Conservation (phyloP, 1,139 yeast species). For the Sugiyamaella paludigena region DNA sequence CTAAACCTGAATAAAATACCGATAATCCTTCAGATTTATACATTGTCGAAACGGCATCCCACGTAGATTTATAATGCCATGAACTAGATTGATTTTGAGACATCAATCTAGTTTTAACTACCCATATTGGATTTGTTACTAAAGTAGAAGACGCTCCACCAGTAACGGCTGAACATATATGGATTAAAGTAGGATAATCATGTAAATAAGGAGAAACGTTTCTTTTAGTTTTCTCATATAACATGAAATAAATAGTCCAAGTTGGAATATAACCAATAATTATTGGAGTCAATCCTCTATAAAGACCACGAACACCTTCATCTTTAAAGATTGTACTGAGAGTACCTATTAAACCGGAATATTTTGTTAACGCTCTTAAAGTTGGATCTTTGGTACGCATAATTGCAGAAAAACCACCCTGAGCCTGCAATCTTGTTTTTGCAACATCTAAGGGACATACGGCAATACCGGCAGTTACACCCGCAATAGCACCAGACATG, state of each 20-base stretch:
- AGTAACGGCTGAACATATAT: slow-evolving; percentile 77
- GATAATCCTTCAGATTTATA: slow-evolving; percentile 71
- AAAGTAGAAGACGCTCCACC: slow-evolving; percentile 88
- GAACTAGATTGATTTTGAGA: slow-evolving; percentile 48
- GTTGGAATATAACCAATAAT: slow-evolving; percentile 94
- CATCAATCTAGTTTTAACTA: slow-evolving; percentile 91
- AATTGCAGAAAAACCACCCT: slow-evolving; percentile 54
- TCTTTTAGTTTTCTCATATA: slow-evolving; percentile 74
- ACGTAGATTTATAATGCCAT: slow-evolving; percentile 65
- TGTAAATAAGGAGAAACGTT: slow-evolving; percentile 17
- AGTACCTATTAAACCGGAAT: slow-evolving; percentile 60
- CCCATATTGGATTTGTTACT: slow-evolving; percentile 97
- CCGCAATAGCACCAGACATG: slow-evolving; percentile 84
- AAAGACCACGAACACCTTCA: slow-evolving; percentile 81
- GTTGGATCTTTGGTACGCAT: slow-evolving; percentile 16
- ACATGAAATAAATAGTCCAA: slow-evolving; percentile 93
- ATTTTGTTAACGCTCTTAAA: slow-evolving; percentile 34
- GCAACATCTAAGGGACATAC: slow-evolving; percentile 96
- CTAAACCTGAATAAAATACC: slow-evolving; percentile 87
- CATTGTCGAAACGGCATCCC: slow-evolving; percentile 82
- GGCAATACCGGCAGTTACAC: slow-evolving; percentile 80
- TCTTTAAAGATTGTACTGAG: slow-evolving; percentile 61
- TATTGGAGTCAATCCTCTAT: slow-evolving; percentile 88
- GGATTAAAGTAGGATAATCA: slow-evolving; percentile 50
- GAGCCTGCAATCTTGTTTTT: slow-evolving; percentile 92